These are phyloP conservation scores for Botrytis paeoniae DNA, from an alignment of 2,329 filamentous ascomycete species.

Conservation along the genomic window DNA sequence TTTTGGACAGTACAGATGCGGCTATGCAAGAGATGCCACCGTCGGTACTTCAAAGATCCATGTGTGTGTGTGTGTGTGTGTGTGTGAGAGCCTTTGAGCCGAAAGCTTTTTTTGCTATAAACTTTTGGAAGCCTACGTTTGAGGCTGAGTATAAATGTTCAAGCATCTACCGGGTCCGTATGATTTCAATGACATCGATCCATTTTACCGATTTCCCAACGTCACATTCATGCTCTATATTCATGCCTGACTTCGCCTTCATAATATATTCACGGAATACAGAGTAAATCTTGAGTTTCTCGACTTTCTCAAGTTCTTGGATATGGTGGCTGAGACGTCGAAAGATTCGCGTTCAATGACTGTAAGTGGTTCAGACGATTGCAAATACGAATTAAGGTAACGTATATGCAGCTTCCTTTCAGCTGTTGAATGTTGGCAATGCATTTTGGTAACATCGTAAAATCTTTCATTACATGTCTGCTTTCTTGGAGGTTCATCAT, in stretches of 20 bases:
- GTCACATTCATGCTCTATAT: not conserved
- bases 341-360: not conserved
- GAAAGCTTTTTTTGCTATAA: not conserved
- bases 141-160: slow-evolving; percentile 4
- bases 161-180: not conserved
- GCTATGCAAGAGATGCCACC: not conserved
- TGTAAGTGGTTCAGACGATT: not conserved
- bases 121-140: not conserved
- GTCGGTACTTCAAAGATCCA: not conserved
- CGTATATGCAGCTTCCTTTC: not conserved
- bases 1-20: not conserved
- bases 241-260: not conserved
- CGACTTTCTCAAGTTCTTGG: not conserved
- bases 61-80: too few relatives aligned
- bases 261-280: not conserved
- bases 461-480: not conserved
- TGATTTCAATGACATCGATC: not conserved
- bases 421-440: slow-evolving; percentile 4
- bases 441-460: not conserved
- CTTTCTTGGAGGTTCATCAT: not conserved
- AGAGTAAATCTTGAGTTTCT: not conserved
- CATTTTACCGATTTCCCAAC: not conserved
- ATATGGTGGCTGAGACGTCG: not conserved
- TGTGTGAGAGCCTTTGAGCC: not conserved
- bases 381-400: not conserved